Conservation (phyloP, 2,329 filamentous ascomycete species). For the Neocucurbitaria cava region DNA sequence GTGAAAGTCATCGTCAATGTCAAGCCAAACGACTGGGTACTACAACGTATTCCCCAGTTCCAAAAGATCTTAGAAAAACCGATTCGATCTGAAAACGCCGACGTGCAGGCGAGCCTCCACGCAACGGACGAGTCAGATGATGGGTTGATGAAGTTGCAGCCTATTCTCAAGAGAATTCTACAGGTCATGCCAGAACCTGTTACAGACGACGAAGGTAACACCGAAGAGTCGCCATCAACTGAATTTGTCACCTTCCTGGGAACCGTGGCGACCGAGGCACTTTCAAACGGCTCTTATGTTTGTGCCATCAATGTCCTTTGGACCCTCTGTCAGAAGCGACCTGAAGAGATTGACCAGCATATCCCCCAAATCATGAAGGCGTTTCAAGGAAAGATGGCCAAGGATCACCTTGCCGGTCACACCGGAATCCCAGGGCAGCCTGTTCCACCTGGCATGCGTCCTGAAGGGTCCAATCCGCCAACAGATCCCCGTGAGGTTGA, state of each 20-base stretch:
- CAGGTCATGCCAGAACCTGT: conserved; percentile 84
- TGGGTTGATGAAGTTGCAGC: conserved; percentile 66
- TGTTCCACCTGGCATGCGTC: conserved; percentile 50
- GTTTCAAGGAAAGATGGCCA: conserved; percentile 86
- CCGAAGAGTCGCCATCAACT: conserved; percentile 76
- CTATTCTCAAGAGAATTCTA: conserved; percentile 81
- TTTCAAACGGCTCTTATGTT: conserved; percentile 80
- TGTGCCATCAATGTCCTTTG: conserved; percentile 93
- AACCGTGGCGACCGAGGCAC: conserved; percentile 83
- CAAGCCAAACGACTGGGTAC: conserved; percentile 89
- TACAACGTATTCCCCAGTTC: conserved; percentile 75
- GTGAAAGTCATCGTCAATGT: conserved; percentile 87
- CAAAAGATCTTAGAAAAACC: conserved; percentile 92
- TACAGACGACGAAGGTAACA: conserved; percentile 84
- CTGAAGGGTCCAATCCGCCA: conserved; percentile 65
- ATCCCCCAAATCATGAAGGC: conserved; percentile 90
- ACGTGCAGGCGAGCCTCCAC: conserved; percentile 93
- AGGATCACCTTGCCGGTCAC: conserved; percentile 82
- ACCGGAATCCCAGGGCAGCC: conserved; percentile 52
- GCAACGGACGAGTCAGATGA: conserved; percentile 73
- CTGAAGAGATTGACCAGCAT: conserved; percentile 87
- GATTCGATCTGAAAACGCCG: conserved; percentile 84
- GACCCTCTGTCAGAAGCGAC: conserved; percentile 85
- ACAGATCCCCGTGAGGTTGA: conserved; percentile 80
- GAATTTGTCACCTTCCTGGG: conserved; percentile 88